Base-by-base conservation (phyloP, 2,329 filamentous ascomycete genomes). In the Microascus cirrosus region DNA sequence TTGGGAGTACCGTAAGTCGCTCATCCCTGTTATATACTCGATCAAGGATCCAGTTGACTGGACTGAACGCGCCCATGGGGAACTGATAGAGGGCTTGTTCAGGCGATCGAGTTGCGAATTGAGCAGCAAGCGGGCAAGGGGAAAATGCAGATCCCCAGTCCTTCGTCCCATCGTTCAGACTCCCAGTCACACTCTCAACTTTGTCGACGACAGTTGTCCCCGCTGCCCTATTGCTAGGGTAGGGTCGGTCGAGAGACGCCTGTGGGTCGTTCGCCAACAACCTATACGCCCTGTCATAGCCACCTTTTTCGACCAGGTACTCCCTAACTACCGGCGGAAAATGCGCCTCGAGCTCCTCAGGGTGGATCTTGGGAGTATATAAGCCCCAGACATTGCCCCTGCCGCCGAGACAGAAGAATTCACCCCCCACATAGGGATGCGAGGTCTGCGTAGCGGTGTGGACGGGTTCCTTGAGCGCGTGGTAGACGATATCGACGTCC, bases 321-420 rank as follows among this genome's bases (percentile, higher is more conserved):
- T n/a, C 5, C 20, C 28, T 36, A n/a, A 57, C 39, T 34, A 53
- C 55, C 32, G 36, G 24, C 13, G 55, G 55, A 20, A 57, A 57
- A 22, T 57, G 22, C 28, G 28, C 75, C 60, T 80, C 73, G 62
- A 82, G 77, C 59, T 79, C 42, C 20, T 57, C 55, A 13, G 55
- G 55, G 13, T 52, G 55, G 15, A 39, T 22, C 55, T 53, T 57
- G 28, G 55, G 55, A 20, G 55, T 53, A 34, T 57, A 57, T 20
- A 57, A 22, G 4, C 55, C 55, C 55, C 55, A 57, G 48, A 57
- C 55, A 18, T 57, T 57, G 4, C 55, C 55, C n/a, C 55, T 42
- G 6, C 55, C 55, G 5, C 55, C 55, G 11, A 57, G 55, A 6
- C 55, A 57, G 48, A 36, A 42, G 45, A 57, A 36, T 24, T 53